Percentiles rank a stretch among this genome's conserved stretches.
Conservation (phyloP, 2,329 filamentous ascomycete species). For the Colletotrichum tamarilloi region DNA sequence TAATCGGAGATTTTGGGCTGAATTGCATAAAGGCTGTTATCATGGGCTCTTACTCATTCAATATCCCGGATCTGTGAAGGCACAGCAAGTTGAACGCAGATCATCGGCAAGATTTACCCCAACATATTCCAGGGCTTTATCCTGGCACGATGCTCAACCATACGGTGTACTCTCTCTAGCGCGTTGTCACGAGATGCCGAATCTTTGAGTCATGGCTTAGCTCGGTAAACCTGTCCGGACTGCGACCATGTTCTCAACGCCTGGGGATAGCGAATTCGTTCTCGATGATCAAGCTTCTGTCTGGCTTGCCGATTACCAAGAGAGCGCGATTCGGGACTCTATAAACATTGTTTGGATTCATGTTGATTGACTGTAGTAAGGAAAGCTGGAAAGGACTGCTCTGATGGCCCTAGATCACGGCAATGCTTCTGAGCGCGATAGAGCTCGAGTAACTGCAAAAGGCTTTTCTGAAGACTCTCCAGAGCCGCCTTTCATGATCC, state of each 20-base stretch:
- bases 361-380: not conserved
- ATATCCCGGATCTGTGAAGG: not conserved
- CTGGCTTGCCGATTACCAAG: too few relatives aligned
- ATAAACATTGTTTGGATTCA: accelerated
- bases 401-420: too few relatives aligned
- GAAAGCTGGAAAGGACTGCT: not conserved
- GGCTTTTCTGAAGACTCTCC: not conserved
- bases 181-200: not conserved
- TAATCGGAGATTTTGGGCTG: too few relatives aligned
- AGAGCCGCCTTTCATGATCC: not conserved
- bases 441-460: not conserved
- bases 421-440: not conserved
- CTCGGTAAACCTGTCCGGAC: too few relatives aligned
- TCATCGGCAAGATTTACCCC: too few relatives aligned
- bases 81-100: not conserved
- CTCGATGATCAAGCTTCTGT: not conserved
- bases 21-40: too few relatives aligned
- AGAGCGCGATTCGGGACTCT: too few relatives aligned
- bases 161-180: not conserved
- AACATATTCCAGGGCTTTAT: not conserved
- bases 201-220: not conserved
- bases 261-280: not conserved
- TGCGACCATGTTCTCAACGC: not conserved
- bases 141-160: not conserved
- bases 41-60: too few relatives aligned